A percentile compares a stretch with the other conserved stretches of the same genome.
phyloP scores from a whole-genome alignment of 2,329 filamentous ascomycete genomes.

The Waltergamsia citrina region DNA sequence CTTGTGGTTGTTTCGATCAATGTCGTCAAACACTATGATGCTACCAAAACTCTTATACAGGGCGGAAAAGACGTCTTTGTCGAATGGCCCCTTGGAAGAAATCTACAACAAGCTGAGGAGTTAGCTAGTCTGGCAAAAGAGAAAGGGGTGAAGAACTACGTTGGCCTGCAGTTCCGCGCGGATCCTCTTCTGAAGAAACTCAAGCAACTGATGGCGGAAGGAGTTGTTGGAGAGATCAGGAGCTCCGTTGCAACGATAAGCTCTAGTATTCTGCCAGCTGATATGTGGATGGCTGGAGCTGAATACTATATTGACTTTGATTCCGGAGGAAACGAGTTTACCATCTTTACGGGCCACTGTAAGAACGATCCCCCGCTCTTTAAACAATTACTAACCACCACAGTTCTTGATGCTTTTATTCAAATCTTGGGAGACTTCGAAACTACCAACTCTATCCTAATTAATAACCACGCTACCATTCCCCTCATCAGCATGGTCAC shows the following conservation, averaged over 20 bases:
- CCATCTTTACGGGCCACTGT: slow-evolving; percentile 19
- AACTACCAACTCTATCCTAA: slow-evolving; percentile 13
- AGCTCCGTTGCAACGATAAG: slow-evolving; percentile 30
- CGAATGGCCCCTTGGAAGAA: slow-evolving; percentile 48
- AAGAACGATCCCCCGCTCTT: slow-evolving; percentile 5
- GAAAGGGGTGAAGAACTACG: slow-evolving; percentile 26
- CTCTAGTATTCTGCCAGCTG: slow-evolving; percentile 13
- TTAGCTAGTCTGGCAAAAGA: slow-evolving; percentile 23
- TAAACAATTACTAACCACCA: slow-evolving; percentile 3
- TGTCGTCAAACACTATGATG: slow-evolving; percentile 40
- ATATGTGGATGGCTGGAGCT: slow-evolving; percentile 10
- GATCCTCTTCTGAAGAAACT: slow-evolving; percentile 33
- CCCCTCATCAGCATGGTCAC: slow-evolving; percentile 11
- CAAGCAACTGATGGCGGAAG: slow-evolving; percentile 27
- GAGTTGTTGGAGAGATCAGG: slow-evolving; percentile 39
- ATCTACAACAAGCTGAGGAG: slow-evolving; percentile 26
- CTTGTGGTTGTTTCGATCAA: slow-evolving; percentile 44
- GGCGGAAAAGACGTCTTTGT: slow-evolving; percentile 44
- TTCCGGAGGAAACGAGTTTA: slow-evolving; percentile 11
- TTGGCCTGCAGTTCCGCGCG: slow-evolving; percentile 41
- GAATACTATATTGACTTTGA: slow-evolving; percentile 13
- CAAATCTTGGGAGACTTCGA: slow-evolving; percentile 21
- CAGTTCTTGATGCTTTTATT: slow-evolving; percentile 21
- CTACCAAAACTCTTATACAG: slow-evolving; percentile 32
- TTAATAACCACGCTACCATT: slow-evolving; percentile 10